Percentiles rank a stretch among this genome's conserved stretches.
Evolutionary conservation across 2,329 filamentous ascomycete genomes (phyloP).

Genomic region (Fusarium sp.): DNA sequence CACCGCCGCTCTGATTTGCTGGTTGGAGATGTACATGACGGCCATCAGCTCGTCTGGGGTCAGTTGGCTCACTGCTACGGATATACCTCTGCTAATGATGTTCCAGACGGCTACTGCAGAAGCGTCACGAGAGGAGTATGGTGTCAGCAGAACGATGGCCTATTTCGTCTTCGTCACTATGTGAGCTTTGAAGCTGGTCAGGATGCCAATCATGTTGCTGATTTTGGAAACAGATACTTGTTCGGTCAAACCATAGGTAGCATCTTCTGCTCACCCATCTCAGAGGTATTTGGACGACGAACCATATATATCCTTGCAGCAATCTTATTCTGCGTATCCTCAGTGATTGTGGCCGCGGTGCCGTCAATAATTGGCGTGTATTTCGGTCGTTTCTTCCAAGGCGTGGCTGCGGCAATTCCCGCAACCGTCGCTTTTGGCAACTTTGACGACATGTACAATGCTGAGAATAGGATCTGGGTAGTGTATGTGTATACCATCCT

Average conservation of each 20-base stretch:
- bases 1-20: neutral
- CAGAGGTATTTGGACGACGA: neutral
- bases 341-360: neutral
- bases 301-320: neutral
- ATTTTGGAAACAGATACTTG: neutral
- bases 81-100: neutral
- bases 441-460: neutral
- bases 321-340: neutral
- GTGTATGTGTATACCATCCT: constrained; percentile 7
- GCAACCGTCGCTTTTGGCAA: neutral
- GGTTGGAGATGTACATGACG: neutral
- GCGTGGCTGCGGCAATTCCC: neutral
- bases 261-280: neutral
- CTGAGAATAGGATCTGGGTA: constrained; percentile 7
- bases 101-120: neutral
- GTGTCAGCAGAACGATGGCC: neutral
- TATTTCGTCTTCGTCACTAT: neutral
- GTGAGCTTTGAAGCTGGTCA: fast-evolving
- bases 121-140: neutral
- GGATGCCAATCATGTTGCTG: fast-evolving
- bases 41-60: neutral
- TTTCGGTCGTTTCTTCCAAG: neutral
- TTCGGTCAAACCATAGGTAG: neutral
- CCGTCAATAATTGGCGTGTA: neutral
- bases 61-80: neutral